Conservation (phyloP, 768 basidiomycete species). For the Tulasnella sp. region DNA sequence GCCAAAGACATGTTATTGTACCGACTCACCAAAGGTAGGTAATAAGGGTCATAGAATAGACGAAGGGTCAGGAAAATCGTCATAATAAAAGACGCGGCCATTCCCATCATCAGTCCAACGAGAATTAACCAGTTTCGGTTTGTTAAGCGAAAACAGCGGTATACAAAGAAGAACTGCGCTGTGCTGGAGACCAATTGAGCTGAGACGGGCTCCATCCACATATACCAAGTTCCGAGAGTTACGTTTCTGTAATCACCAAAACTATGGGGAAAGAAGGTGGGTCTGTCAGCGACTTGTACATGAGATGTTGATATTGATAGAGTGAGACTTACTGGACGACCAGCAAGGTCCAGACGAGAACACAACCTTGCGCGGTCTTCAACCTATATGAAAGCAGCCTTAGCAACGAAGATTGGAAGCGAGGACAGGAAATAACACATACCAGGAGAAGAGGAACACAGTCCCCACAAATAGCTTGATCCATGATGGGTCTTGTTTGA, state of each 20-base stretch:
- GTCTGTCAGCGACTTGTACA: no score
- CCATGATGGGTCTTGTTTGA: neutral
- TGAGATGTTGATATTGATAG: neutral
- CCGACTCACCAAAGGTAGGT: no score
- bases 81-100: no score
- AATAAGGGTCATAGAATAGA: neutral
- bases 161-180: constrained; percentile 7
- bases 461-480: neutral
- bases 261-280: neutral
- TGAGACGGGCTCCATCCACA: neutral
- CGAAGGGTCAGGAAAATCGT: neutral
- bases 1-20: no score
- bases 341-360: neutral
- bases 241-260: no score
- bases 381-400: neutral
- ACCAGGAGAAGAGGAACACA: constrained; percentile 1
- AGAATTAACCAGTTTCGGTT: constrained; percentile 1
- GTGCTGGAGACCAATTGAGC: neutral
- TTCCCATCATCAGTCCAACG: neutral
- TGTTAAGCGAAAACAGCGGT: constrained; percentile 1
- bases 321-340: neutral
- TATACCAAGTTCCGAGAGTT: neutral
- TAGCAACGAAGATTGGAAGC: neutral
- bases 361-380: neutral
- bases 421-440: neutral